Evolutionary conservation across 1,284 basidiomycete species (phyloP), one percentile per base, ranked within the genome.

Genomic region (Puccinia sorghi): DNA sequence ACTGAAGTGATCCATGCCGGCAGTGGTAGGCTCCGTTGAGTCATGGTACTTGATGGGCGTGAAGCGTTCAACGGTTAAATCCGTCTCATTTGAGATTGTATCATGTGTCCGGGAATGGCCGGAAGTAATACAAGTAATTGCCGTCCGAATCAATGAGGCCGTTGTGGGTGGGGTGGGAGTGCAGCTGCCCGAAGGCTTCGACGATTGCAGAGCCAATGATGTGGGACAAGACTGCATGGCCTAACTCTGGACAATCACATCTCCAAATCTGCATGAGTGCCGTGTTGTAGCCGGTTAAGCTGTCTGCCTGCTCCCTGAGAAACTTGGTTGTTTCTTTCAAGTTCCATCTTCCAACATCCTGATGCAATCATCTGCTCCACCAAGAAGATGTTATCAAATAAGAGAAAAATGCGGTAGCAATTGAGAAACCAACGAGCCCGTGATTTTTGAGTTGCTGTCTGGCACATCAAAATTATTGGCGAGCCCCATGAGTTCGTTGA

Each of bases 311-410:
- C 37, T 77, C 64, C 54, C 64, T 50, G 39, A 77, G 64, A 57
- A 69, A 67, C 27, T 67, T 52, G 12, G 74, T 77, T 11, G 66
- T 37, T 37, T 64, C 64, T 32, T 66, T 77, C 41, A 77, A 43
- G 25, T 77, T 56, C 63, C 74, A 67, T 77, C 64, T 50, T 77
- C 74, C 63, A 77, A 37, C 15, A 43, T 15, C 37, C 64, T 57
- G 37, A 77, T 77, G 59, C 64, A 50, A 54, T 77, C 64, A 48
- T 59, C 74, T 77, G 41, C 11, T 17, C 25, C 27, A 61, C 2
- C 25, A 20, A 50, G 15, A 43, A 27, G 27, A 37, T 9, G 3
- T 25, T 12, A 59, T 56, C 39, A 39, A 27, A 17, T n/a, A 7
- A 41, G 37, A 48, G 48, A 13, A 13, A 67, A 56, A 39, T 17